phyloP scores from a whole-genome alignment of 164 flowering plant species.

The Dillenia suffruticosa region DNA sequence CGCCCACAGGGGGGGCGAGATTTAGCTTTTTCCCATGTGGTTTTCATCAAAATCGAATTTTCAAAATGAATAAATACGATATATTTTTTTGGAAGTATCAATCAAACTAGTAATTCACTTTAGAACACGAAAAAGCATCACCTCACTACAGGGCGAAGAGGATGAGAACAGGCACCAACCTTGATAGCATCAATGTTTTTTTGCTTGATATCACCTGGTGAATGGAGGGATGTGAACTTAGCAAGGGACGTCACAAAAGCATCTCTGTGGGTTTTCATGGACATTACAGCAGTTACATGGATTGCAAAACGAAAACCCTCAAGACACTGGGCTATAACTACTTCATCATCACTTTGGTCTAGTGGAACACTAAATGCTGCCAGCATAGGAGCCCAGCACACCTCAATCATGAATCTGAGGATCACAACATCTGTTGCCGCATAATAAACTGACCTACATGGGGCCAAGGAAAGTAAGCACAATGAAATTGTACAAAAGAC shows the following conservation, averaged over 20 bases:
- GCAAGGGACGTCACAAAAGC: slow-evolving; percentile 98
- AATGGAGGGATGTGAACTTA: slow-evolving; percentile 95
- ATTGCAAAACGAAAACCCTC: slow-evolving; percentile 88
- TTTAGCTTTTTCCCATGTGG: too few species aligned
- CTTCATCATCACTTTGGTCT: slow-evolving; percentile 96
- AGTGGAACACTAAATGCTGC: slow-evolving; percentile 99
- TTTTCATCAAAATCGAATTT: too few species aligned
- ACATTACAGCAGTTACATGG: slow-evolving; percentile 97
- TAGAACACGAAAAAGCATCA: too few species aligned
- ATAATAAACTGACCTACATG: slow-evolving; percentile 94
- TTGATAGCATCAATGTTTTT: slow-evolving; percentile 91
- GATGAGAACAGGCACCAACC: slow-evolving; percentile 32
- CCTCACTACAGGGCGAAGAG: not conserved
- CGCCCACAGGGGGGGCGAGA: too few species aligned
- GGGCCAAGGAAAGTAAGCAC: slow-evolving; percentile 14
- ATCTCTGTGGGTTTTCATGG: slow-evolving; percentile 99
- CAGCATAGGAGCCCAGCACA: slow-evolving; percentile 99
- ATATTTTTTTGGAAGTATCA: too few species aligned
- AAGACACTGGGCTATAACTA: slow-evolving; percentile 69
- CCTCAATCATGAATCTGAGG: slow-evolving; percentile 96
- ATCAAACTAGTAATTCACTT: too few species aligned
- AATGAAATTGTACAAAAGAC: slow-evolving; percentile 5
- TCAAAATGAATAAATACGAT: too few species aligned
- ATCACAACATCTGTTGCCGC: slow-evolving; percentile 97
- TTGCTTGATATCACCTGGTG: slow-evolving; percentile 98